Percentiles rank a stretch among this genome's conserved stretches.
Evolutionary conservation across 139 green algal species (phyloP).

Genomic region (Yamagishiella unicocca): DNA sequence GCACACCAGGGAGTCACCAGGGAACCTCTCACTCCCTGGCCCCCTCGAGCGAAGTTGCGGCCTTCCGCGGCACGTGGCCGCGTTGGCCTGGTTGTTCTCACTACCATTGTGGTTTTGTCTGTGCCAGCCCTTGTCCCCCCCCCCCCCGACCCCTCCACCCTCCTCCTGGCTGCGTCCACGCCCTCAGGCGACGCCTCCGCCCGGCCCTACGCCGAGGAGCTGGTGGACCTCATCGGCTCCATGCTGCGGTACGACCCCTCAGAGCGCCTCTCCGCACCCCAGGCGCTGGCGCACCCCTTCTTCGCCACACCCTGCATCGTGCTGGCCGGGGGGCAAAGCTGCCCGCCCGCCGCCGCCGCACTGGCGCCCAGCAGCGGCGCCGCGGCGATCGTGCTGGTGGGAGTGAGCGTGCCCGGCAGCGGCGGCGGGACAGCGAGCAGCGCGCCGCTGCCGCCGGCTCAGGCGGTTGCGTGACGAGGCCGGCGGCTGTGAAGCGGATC

Average conservation of each 20-base stretch:
- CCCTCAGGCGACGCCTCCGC: constrained; percentile 27
- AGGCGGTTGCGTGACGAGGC: background rate
- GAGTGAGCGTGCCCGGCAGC: background rate
- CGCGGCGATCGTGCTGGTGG: background rate
- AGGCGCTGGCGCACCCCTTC: constrained; percentile 90
- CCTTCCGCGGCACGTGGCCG: too few relatives aligned
- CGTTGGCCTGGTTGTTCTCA: too few relatives aligned
- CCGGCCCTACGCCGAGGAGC: constrained; percentile 24
- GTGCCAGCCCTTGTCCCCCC: too few relatives aligned
- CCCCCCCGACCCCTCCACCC: too few relatives aligned
- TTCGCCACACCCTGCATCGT: constrained; percentile 60
- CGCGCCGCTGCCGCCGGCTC: constrained; percentile 18
- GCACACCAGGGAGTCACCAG: too few relatives aligned
- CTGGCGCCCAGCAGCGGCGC: background rate
- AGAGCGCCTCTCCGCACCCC: constrained; percentile 76
- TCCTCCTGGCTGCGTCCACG: background rate
- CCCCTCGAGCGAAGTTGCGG: too few relatives aligned
- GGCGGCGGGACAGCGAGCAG: background rate
- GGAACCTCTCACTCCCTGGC: too few relatives aligned
- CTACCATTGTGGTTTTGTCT: too few relatives aligned
- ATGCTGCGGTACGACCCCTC: constrained; percentile 87
- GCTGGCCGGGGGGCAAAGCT: background rate
- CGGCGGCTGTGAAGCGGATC: too few relatives aligned
- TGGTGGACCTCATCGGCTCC: constrained; percentile 79
- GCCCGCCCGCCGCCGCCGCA: background rate